Evolutionary conservation across 306 rosid species (phyloP), one percentile per base, ranked within the genome.

Genomic region (Cucumis cinereus): DNA sequence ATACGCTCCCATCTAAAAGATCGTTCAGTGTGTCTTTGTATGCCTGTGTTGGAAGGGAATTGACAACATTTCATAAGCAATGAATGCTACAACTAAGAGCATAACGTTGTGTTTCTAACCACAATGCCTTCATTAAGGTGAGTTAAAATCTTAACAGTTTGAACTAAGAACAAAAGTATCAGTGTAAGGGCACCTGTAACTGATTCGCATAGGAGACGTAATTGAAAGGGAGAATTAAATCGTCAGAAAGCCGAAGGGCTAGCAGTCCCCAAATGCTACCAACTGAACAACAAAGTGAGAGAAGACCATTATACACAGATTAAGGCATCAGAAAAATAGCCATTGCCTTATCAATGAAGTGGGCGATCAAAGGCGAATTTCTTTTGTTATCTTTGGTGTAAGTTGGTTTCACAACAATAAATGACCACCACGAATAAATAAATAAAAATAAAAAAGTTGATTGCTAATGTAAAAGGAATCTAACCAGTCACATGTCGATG

Each of bases 181-280:
- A 0, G 22, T 20, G 63, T 79, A 55, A 56, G 54, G 33, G 53
- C 19, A 93, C 97, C 96, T 86, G 91, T 75, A 93, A 87, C 83
- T 93, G 94, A 75, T 86, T 81, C 56, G 89, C 97, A 62, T 91
- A 93, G 30, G 97, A 58, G 62, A 79, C 33, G 80, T 90, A 93
- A 80, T 73, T 76, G 79, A 93, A 91, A 52, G 98, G 97, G 67
- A 93, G 85, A 80, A 91, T 76, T 67, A 86, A 60, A 83, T 90
- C 97, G 19, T 87, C 97, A 10, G 96, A 96, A 62, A 93, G 85
- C 77, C 76, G 97, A 73, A 93, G 96, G 7, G 96, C 97, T 55
- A 91, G 81, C 79, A 90, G 97, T 58, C 98, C 98, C 97, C 97
- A 93, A 71, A 89, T 79, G 86, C 89, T 97, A 62, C 91, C 87